Evolutionary conservation across 257 asterid species (phyloP), one percentile per base, ranked within the genome.

Genomic region (Salvia miltiorrhiza): DNA sequence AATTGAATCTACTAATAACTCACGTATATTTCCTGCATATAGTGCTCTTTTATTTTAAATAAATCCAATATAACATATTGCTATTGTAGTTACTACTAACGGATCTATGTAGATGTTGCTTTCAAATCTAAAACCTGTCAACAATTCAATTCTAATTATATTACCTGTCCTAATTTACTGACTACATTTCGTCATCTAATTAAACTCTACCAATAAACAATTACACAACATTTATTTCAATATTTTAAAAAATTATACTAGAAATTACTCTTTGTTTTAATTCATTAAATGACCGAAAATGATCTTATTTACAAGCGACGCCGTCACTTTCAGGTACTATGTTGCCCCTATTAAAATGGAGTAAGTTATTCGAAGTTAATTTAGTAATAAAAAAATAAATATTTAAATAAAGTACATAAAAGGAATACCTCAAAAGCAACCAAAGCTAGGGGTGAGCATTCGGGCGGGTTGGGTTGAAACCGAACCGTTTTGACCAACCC

Each of bases 351-450:
- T 30, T 69, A 19, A 45, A 75, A 68, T 28, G 14, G 41, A 67
- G 53, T 66, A 24, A 72, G n/a, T 5, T 44, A n/a, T 52, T 72
- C 0, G 41, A 21, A 21, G 30, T 49, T 75, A 40, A 69, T 64
- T 70, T 32, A n/a, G 17, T 49, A 54, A 10, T 20, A 24, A 23
- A 9, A n/a, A 23, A 53, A 39, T 4, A 4, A 3, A 47, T 35
- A n/a, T n/a, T n/a, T n/a, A 71, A 73, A 57, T 9, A 77, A 66
- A 76, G 77, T 50, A 44, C 67, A 62, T 39, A 20, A 41, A 73
- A 63, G 53, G 69, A 59, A 65, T 45, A 69, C 78, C 77, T 77
- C 74, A 73, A 80, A 80, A 80, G 84, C 74, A 80, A 69, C 73
- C 82, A 73, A 73, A 80, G 84, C 58, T n/a, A n/a, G n/a, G n/a